Evolutionary conservation across 2,329 filamentous ascomycete genomes (phyloP).

Genomic region (Colletotrichum eleusines): DNA sequence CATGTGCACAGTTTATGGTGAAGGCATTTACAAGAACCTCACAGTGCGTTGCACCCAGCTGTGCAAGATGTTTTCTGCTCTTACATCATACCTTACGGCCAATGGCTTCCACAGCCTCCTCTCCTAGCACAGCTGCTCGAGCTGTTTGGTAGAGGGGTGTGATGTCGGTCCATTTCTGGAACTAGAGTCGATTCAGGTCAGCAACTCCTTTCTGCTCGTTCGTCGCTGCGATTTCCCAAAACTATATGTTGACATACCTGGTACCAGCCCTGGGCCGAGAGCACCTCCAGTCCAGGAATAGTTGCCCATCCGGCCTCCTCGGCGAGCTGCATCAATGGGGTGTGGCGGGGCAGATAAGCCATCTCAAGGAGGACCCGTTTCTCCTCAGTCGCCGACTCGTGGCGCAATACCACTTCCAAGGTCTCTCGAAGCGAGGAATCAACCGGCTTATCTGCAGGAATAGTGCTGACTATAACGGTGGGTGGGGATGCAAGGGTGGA

Average conservation of each 20-base stretch:
- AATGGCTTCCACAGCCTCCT: conserved; percentile 1
- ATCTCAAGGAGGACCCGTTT: conserved; percentile 85
- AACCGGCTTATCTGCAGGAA: conserved; percentile 88
- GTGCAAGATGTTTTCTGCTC: no score
- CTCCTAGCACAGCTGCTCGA: conserved; percentile 64
- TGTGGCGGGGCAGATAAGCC: conserved; percentile 92
- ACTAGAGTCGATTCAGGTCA: conserved; percentile 59
- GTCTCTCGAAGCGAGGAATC: conserved; percentile 77
- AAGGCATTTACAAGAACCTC: background rate
- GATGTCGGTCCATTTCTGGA: conserved; percentile 88
- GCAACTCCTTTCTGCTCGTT: conserved; percentile 38
- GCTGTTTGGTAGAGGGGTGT: conserved; percentile 78
- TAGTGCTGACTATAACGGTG: conserved; percentile 85
- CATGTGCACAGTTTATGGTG: background rate
- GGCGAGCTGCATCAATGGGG: conserved; percentile 87
- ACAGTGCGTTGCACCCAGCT: background rate
- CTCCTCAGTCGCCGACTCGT: conserved; percentile 53
- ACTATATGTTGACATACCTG: conserved; percentile 69
- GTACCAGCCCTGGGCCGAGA: conserved; percentile 89
- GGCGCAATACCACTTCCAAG: conserved; percentile 66
- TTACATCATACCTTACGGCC: background rate
- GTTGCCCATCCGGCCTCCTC: conserved; percentile 82
- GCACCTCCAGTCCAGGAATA: conserved; percentile 88
- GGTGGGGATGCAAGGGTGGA: conserved; percentile 57
- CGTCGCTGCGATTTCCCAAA: no score